Percentiles rank a stretch among this genome's conserved stretches.
phyloP scores from a whole-genome alignment of 176 grass and related monocot genomes.

The Oryza punctata region DNA sequence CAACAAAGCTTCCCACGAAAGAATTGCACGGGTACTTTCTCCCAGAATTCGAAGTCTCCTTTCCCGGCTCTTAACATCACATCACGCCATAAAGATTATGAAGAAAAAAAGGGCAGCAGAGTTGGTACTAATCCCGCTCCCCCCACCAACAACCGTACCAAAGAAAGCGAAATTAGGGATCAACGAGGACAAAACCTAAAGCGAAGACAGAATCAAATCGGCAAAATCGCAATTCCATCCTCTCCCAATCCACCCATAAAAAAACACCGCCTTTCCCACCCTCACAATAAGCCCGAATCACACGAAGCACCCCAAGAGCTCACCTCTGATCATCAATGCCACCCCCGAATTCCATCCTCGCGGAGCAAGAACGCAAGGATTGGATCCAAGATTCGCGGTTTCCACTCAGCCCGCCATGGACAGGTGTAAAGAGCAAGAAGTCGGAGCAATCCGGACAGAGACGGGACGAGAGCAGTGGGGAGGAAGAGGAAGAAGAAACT shows the following conservation, averaged over 20 bases:
- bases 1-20: conserved; percentile 38
- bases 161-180: conserved; percentile 38
- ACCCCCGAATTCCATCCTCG: conserved; percentile 57
- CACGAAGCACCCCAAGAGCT: conserved; percentile 1
- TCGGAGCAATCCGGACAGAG: not conserved
- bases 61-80: conserved; percentile 23
- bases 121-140: not conserved
- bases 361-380: not conserved
- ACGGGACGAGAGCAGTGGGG: not conserved
- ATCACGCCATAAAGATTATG: conserved; percentile 23
- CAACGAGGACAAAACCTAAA: conserved; percentile 21
- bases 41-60: conserved; percentile 41
- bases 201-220: not conserved
- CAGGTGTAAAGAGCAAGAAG: not conserved
- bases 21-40: conserved; percentile 23
- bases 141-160: conserved; percentile 11
- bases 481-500: not conserved
- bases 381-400: conserved; percentile 16
- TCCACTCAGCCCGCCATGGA: not conserved
- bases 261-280: not conserved
- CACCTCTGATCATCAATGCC: conserved; percentile 59
- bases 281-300: not conserved
- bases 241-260: not conserved
- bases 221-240: not conserved
- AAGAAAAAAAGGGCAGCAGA: not conserved